Base-by-base conservation (phyloP, 1,284 basidiomycete species). In the Cutaneotrichosporon cutaneum region DNA sequence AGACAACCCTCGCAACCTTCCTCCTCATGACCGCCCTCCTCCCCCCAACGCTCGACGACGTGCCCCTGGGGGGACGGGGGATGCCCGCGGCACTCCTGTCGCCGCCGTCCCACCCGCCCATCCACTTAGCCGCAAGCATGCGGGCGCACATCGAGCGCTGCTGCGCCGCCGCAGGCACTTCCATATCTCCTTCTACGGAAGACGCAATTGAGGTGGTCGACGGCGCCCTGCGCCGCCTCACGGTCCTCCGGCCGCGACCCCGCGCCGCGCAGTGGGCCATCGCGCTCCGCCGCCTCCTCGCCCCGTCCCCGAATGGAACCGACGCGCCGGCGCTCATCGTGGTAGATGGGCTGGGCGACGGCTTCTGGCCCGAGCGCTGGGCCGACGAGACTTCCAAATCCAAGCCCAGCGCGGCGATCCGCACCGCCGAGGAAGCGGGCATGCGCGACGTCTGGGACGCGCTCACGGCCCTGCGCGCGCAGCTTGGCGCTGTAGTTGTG, bases 311-410 rank as follows among this genome's bases (percentile, higher is more conserved):
- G 8, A 22, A 1, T 13, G 48, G 21, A 5, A 9, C 30, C 21
- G 48, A 16, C 1, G 22, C 39, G 0, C 54, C 48, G 10, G 70
- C 69, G 50, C 39, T 78, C 26, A 62, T 80, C 1, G 62, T 74
- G 7, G 66, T 72, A 26, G 78, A 80, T 56, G 78, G 77, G 3
- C 70, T 80, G 33, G 69, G 63, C 5, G 75, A 77, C 56, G 69
- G 69, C 1, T 77, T 70, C 61, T 79, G 76, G 70, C 70, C 73
- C 0, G 66, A 75, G 22, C 54, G 74, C 42, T 76, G 73, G 72
- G 60, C 64, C 0, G 70, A 72, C 5, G 77, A 79, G 61, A 64
- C 71, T n/a, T n/a, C n/a, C n/a, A n/a, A n/a, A n/a, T n/a, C n/a
- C n/a, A n/a, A n/a, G n/a, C n/a, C n/a, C n/a, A n/a, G n/a, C 24